Evolutionary conservation across 139 green algal genomes (phyloP), one percentile per base, ranked within the genome.

Genomic region (Desmodesmus armatus): DNA sequence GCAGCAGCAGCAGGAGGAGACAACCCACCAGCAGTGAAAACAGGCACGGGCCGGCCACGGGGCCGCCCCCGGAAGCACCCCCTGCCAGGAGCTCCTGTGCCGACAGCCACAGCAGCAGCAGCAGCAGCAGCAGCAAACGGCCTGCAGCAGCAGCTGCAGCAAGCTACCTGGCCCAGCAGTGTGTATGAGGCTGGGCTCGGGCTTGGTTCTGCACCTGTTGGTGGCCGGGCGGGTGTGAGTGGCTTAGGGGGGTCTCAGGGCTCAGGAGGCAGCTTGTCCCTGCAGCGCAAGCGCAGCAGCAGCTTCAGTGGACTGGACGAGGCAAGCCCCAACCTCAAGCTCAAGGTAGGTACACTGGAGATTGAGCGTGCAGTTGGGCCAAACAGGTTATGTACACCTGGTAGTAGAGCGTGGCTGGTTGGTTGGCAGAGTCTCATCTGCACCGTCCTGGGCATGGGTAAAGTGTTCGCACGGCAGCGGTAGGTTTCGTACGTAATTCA

Each of bases 271-370:
- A 33, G 9, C 3, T 79, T 23, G 5, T 43, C 63, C 27, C 72
- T 53, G 53, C 76, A 82, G 37, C 53, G 76, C 37, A 82, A 82
- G 76, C 62, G 76, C 33, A 82, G 76, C 37, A 39, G 76, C 29
- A 67, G 53, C 51, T 60, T 43, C 53, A 82, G 53, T 31, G 55
- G 49, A 15, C 25, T 82, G 37, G 76, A 82, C 25, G 35, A 23
- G 3, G 23, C 33, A 3, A 72, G 72, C 55, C 62, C 76, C 19
- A 40, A 15, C 37, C 71, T 72, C 27, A 58, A 31, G 2, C 3
- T 82, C 23, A 82, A 82, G 76, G 76, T 82, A 29, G 33, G 69
- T n/a, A n/a, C n/a, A n/a, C n/a, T n/a, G n/a, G n/a, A n/a, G n/a
- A n/a, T n/a, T n/a, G n/a, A n/a, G n/a, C n/a, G n/a, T n/a, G n/a